A percentile compares a stretch with the other conserved stretches of the same genome.
Evolutionary conservation across 345 rosid genomes (phyloP).

Genomic region (Durio zibethinus): DNA sequence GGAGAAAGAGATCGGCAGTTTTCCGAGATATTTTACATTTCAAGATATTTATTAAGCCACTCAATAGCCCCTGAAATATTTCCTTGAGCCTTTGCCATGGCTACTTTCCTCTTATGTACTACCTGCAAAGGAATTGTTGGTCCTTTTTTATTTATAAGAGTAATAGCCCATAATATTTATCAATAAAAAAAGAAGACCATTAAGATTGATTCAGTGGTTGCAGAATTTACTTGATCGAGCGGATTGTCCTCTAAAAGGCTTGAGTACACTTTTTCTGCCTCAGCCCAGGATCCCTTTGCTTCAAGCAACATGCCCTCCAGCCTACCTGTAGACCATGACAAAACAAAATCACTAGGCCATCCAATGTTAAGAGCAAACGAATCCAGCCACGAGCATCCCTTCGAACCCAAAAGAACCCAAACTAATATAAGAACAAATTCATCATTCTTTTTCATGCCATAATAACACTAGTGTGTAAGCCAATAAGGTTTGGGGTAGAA

Average conservation of each 20-base stretch:
- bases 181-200: not conserved
- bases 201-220: slow-evolving; percentile 9
- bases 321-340: slow-evolving; percentile 51
- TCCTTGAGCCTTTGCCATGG: slow-evolving; percentile 90
- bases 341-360: slow-evolving; percentile 5
- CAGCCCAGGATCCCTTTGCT: slow-evolving; percentile 90
- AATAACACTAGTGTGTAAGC: not conserved
- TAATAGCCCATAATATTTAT: slow-evolving; percentile 8
- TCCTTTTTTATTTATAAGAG: not conserved
- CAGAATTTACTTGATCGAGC: slow-evolving; percentile 69
- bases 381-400: not conserved
- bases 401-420: not conserved
- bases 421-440: not conserved
- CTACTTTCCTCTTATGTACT: slow-evolving; percentile 79
- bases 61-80: slow-evolving; percentile 71
- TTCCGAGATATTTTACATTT: slow-evolving; percentile 51
- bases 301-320: slow-evolving; percentile 84
- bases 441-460: not conserved
- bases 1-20: slow-evolving; percentile 11
- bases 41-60: slow-evolving; percentile 87
- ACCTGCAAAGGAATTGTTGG: slow-evolving; percentile 37
- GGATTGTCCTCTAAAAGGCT: slow-evolving; percentile 88
- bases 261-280: slow-evolving; percentile 84
- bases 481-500: not conserved
- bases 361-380: slow-evolving; percentile 7